Evolutionary conservation across 1,284 basidiomycete species (phyloP), one percentile per base, ranked within the genome.

Genomic region (Tilletiaria anomala): DNA sequence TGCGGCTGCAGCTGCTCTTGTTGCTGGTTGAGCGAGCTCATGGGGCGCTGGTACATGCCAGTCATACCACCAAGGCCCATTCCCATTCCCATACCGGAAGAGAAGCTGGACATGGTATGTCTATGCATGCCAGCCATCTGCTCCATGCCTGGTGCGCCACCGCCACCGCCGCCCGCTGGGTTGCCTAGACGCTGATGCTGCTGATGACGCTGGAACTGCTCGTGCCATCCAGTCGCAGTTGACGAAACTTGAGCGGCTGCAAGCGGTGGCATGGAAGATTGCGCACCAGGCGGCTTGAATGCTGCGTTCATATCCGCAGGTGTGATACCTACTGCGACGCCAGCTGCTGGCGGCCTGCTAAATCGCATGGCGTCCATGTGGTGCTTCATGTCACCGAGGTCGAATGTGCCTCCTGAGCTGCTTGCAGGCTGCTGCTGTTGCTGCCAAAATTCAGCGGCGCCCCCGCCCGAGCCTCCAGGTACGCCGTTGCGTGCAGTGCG

Each of bases 81-180:
- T 11, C 47, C 35, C 45, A 55, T 53, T 8, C 43, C 40, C 48
- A 58, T 52, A 15, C 43, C 35, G 11, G 37, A 43, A n/a, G 46
- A n/a, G n/a, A n/a, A 50, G 45, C 47, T 47, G 5, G 43, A 45
- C 53, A 58, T 54, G 34, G 51, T 43, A 39, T 47, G 43, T 32
- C 47, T 48, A 18, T 50, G 45, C 50, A 57, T 57, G 24, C 35
- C 36, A 6, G 8, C n/a, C 8, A 12, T 4, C 18, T 32, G 35
- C 5, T 29, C 29, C 12, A 32, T 24, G 12, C 20, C 34, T 14
- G 19, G 18, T 10, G 21, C 41, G 40, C 19, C 33, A 16, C 34
- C 31, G 35, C n/a, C 23, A 22, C 19, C 32, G 34, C 21, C 18
- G 31, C 12, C 22, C 33, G 36, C 12, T n/a, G n/a, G n/a, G n/a